A percentile compares a stretch with the other conserved stretches of the same genome.
These are phyloP conservation scores for Chlamydomonas sphaeroides DNA, from an alignment of 139 green algal genomes.

Conservation along the genomic window DNA sequence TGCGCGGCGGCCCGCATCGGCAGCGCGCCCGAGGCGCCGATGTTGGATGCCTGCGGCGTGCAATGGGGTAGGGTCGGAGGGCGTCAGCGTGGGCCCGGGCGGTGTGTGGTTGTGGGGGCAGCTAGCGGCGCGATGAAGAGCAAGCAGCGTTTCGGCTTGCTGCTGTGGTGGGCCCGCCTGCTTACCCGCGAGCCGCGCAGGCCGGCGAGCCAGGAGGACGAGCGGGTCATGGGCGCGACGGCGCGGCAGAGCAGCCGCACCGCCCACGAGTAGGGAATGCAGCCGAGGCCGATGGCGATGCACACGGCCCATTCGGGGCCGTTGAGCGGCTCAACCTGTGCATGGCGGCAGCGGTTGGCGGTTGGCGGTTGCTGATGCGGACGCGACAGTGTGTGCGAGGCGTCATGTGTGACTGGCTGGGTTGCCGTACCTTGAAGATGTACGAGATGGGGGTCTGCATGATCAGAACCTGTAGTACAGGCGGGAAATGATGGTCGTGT, in stretches of 20 bases:
- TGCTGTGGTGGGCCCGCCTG: no score
- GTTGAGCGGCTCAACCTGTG: conserved; percentile 43
- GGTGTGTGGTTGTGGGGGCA: no score
- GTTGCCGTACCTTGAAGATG: conserved; percentile 67
- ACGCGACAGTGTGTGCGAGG: no score
- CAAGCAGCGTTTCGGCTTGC: no score
- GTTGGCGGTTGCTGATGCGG: neutral
- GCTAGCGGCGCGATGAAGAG: no score
- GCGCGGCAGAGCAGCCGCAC: conserved; percentile 20
- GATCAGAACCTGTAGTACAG: no score
- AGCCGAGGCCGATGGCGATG: conserved; percentile 64
- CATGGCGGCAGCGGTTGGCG: no score
- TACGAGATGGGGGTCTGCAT: conserved; percentile 66
- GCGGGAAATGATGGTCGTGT: no score
- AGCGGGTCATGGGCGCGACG: neutral
- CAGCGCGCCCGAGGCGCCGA: conserved; percentile 19
- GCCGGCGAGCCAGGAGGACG: conserved; percentile 24
- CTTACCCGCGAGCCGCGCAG: conserved; percentile 18
- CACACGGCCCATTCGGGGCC: conserved; percentile 61
- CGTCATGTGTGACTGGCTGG: neutral
- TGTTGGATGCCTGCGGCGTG: conserved; percentile 23
- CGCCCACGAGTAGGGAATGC: conserved; percentile 38
- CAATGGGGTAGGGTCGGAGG: no score
- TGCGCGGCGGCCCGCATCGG: neutral
- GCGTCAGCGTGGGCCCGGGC: no score